Evolutionary conservation across 140 eudicot genomes (phyloP).

Genomic region (Oenanthe javanica): DNA sequence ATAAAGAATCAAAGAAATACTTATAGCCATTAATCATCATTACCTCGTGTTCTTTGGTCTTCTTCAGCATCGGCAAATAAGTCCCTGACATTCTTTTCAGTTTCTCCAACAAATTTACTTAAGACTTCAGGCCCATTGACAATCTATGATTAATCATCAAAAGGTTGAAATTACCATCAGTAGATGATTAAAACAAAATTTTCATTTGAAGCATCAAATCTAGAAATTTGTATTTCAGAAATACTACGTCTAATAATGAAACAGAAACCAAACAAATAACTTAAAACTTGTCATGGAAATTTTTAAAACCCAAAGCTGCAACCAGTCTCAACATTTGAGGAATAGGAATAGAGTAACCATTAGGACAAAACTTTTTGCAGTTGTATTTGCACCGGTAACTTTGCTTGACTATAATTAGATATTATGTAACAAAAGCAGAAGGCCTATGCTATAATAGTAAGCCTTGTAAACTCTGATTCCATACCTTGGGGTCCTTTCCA

Average conservation of each 20-base stretch:
- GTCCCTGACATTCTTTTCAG: constrained; percentile 94
- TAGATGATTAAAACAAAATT: neutral
- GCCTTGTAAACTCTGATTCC: neutral
- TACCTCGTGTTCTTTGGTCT: constrained; percentile 88
- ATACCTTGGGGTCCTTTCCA: constrained; percentile 98
- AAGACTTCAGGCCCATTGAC: constrained; percentile 98
- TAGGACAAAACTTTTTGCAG: neutral
- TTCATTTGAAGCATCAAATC: constrained; percentile 20
- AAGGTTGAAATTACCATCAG: neutral
- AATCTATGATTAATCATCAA: constrained; percentile 39
- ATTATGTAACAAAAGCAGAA: neutral
- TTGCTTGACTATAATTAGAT: neutral
- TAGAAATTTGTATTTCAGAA: constrained; percentile 34
- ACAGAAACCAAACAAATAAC: neutral
- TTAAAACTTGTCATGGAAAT: neutral
- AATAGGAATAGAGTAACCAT: neutral
- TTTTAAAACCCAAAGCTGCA: neutral
- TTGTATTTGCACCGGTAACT: neutral
- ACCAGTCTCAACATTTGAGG: neutral
- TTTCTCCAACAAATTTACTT: constrained; percentile 97
- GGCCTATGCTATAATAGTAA: neutral
- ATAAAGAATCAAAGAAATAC: neutral
- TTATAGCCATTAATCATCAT: constrained; percentile 12
- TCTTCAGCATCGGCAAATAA: constrained; percentile 99
- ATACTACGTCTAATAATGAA: neutral